These are phyloP conservation scores for Alternaria rosae DNA, from an alignment of 2,329 filamentous ascomycete genomes.

Conservation along the genomic window DNA sequence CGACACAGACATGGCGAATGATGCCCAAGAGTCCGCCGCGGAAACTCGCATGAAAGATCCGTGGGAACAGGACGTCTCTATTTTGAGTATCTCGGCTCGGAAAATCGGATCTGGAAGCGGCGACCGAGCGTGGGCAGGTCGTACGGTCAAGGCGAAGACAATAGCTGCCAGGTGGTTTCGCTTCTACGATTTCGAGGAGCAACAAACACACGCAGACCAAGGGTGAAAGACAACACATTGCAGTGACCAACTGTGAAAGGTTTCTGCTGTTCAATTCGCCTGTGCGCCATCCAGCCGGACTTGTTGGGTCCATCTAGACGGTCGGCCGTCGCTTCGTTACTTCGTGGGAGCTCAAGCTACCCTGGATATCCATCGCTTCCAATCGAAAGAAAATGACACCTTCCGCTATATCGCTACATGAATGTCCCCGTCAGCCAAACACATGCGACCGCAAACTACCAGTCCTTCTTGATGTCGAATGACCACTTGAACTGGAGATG, in stretches of 20 bases:
- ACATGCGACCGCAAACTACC: constrained; percentile 61
- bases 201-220: constrained; percentile 8
- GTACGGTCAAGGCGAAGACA: constrained; percentile 54
- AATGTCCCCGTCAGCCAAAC: not conserved
- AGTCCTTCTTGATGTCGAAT: constrained; percentile 97
- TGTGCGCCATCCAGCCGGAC: constrained; percentile 13
- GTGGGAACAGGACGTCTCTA: constrained; percentile 58
- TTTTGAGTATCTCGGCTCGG: constrained; percentile 57
- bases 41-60: constrained; percentile 31
- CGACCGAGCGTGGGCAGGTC: constrained; percentile 56
- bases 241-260: constrained; percentile 9
- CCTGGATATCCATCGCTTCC: constrained; percentile 26
- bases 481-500: constrained; percentile 95
- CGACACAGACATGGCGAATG: constrained; percentile 48
- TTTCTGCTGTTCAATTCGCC: constrained; percentile 15
- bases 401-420: constrained; percentile 17
- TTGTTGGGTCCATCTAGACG: constrained; percentile 18
- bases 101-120: constrained; percentile 43
- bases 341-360: constrained; percentile 20
- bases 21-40: constrained; percentile 9
- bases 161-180: constrained; percentile 56
- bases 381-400: constrained; percentile 13
- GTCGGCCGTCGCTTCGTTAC: constrained; percentile 36
- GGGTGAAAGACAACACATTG: constrained; percentile 10
- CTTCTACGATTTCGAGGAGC: constrained; percentile 29